A percentile compares a stretch with the other conserved stretches of the same genome.
Evolutionary conservation across 495 filamentous ascomycete genomes (phyloP).

Genomic region (Barbatosphaeria neglecta): DNA sequence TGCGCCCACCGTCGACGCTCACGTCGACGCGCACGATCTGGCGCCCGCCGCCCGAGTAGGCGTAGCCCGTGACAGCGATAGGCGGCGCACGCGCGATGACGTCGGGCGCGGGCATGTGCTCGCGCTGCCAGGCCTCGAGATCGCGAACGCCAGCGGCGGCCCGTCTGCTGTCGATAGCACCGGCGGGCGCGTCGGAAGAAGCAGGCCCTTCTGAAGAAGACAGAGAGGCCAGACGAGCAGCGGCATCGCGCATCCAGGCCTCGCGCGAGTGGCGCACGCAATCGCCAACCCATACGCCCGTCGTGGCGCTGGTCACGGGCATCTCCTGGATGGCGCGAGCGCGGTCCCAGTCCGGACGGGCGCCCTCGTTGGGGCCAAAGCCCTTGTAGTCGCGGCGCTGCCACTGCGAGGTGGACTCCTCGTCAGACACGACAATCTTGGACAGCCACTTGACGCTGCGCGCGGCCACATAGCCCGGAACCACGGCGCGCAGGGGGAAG

Average conservation of each 20-base stretch:
- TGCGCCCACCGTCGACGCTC: conserved; percentile 41
- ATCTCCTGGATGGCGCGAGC: conserved; percentile 47
- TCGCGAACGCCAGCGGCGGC: background rate
- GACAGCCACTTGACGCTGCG: conserved; percentile 57
- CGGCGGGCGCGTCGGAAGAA: too few species aligned
- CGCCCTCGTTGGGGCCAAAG: conserved; percentile 44
- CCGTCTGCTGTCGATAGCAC: background rate
- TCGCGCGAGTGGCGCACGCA: conserved; percentile 48
- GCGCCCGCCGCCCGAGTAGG: conserved; percentile 48
- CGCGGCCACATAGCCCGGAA: conserved; percentile 50
- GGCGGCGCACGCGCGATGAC: conserved; percentile 10
- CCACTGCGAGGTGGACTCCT: conserved; percentile 47
- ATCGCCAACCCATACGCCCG: conserved; percentile 24
- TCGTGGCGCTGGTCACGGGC: conserved; percentile 46
- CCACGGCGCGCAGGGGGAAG: conserved; percentile 46
- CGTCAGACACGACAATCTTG: conserved; percentile 44
- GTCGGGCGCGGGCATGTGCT: conserved; percentile 5
- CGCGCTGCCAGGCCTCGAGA: background rate
- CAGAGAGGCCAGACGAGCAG: background rate
- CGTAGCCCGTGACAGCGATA: conserved; percentile 41
- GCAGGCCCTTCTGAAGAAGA: too few species aligned
- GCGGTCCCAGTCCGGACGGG: conserved; percentile 43
- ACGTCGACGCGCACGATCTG: conserved; percentile 44
- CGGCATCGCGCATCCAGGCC: conserved; percentile 7
- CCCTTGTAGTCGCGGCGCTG: conserved; percentile 53